These are phyloP conservation scores for Mucor piriformis DNA, from an alignment of 371 early-diverging fungal species.

Conservation along the genomic window DNA sequence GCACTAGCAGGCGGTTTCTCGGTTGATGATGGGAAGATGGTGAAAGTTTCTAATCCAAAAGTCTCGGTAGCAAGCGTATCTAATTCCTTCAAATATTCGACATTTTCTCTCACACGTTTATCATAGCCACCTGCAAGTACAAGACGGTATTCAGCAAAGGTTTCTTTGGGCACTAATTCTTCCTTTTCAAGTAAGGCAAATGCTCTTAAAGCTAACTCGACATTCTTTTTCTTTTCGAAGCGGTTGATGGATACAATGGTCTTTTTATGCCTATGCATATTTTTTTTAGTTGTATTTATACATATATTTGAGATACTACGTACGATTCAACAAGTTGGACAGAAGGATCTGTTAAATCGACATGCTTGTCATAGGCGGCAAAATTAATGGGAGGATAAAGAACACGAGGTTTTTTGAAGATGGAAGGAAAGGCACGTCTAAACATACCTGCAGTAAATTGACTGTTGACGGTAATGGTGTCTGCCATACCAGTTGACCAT, in stretches of 20 bases:
- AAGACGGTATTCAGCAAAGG: conserved; percentile 55
- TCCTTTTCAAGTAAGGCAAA: conserved; percentile 60
- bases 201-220: conserved; percentile 81
- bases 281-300: neutral
- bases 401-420: conserved; percentile 66
- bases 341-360: conserved; percentile 56
- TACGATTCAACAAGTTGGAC: conserved; percentile 62
- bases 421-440: conserved; percentile 65
- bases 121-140: conserved; percentile 90
- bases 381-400: conserved; percentile 88
- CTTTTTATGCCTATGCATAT: conserved; percentile 37
- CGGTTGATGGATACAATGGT: conserved; percentile 85
- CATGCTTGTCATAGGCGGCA: conserved; percentile 64
- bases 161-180: conserved; percentile 17
- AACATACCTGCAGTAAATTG: conserved; percentile 86
- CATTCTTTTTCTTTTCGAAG: conserved; percentile 93
- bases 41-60: conserved; percentile 49
- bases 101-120: conserved; percentile 80
- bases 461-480: conserved; percentile 90
- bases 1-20: conserved; percentile 44
- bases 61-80: conserved; percentile 53
- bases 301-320: conserved; percentile 10
- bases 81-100: conserved; percentile 79
- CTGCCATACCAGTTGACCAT: conserved; percentile 83
- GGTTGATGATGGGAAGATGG: conserved; percentile 35